Conservation (phyloP, 108 stramenopile genomes). For the Schizochytrium sp. region DNA sequence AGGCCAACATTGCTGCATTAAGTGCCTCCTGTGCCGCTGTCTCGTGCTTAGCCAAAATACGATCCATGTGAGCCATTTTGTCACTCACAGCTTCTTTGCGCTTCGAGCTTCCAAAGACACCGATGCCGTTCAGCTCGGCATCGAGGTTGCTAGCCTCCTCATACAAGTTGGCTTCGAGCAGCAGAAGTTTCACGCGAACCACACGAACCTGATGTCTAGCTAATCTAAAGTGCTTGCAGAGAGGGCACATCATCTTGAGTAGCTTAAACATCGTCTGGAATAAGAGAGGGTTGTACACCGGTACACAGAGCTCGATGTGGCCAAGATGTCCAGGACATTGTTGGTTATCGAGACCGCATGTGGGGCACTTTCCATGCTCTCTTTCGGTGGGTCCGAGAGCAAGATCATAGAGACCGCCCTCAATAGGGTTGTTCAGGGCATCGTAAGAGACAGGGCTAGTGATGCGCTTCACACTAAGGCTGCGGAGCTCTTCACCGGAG, state of each 20-base stretch:
- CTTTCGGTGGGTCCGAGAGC: neutral
- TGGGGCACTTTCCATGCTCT: conserved; percentile 80
- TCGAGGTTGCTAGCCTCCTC: conserved; percentile 81
- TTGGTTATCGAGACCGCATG: conserved; percentile 84
- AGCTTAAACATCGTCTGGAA: conserved; percentile 83
- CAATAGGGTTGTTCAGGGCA: conserved; percentile 83
- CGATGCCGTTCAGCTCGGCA: conserved; percentile 64
- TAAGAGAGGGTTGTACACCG: conserved; percentile 92
- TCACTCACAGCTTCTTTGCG: neutral
- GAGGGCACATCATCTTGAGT: conserved; percentile 89
- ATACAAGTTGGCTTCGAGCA: conserved; percentile 77
- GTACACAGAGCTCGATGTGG: conserved; percentile 94
- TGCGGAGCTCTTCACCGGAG: conserved; percentile 82
- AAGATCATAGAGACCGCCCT: conserved; percentile 67
- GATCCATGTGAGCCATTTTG: conserved; percentile 32
- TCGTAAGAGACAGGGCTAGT: conserved; percentile 88
- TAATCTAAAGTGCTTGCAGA: conserved; percentile 88
- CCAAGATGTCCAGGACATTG: conserved; percentile 96
- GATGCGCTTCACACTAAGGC: conserved; percentile 87
- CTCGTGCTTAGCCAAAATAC: conserved; percentile 49
- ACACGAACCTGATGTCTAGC: conserved; percentile 66
- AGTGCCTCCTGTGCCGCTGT: neutral
- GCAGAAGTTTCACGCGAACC: conserved; percentile 78
- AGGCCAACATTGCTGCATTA: neutral
- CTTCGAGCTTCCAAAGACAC: neutral